Evolutionary conservation across 1,284 basidiomycete genomes (phyloP).

Genomic region (Xerocomus nothofagi): DNA sequence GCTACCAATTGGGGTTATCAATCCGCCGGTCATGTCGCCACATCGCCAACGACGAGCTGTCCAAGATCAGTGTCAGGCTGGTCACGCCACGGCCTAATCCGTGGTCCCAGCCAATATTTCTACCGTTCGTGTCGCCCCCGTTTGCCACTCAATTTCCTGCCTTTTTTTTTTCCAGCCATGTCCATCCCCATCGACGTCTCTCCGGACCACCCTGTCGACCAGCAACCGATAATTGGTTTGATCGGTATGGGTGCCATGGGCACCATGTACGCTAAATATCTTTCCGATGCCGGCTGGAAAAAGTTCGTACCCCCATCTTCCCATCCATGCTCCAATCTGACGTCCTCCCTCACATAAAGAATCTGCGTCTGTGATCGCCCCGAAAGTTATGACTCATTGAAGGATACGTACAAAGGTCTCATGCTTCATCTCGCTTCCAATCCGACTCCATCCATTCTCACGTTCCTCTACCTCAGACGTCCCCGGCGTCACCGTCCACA

Average conservation of each 20-base stretch:
- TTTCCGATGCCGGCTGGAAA: constrained; percentile 82
- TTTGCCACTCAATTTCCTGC: background rate
- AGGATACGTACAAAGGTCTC: constrained; percentile 62
- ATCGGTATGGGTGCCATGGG: constrained; percentile 98
- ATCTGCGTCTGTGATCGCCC: constrained; percentile 93
- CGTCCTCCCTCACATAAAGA: constrained; percentile 39
- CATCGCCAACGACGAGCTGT: too few relatives aligned
- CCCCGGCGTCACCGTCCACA: constrained; percentile 64
- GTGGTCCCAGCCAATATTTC: background rate
- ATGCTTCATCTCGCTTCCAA: background rate
- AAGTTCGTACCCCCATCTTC: constrained; percentile 55
- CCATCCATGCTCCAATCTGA: background rate
- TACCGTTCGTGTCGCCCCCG: background rate
- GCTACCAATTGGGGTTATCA: background rate
- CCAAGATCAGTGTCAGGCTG: background rate
- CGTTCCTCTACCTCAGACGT: constrained; percentile 35
- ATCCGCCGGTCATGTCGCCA: too few relatives aligned
- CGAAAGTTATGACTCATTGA: constrained; percentile 69
- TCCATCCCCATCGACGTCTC: constrained; percentile 39
- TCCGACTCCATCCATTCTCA: constrained; percentile 2
- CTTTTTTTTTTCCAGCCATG: constrained; percentile 11
- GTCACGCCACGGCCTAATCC: background rate
- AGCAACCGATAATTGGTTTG: constrained; percentile 79
- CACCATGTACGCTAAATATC: constrained; percentile 81
- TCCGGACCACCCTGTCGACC: constrained; percentile 50